phyloP scores from a whole-genome alignment of 805 yeast genomes.

The Hanseniaspora guilliermondii region DNA sequence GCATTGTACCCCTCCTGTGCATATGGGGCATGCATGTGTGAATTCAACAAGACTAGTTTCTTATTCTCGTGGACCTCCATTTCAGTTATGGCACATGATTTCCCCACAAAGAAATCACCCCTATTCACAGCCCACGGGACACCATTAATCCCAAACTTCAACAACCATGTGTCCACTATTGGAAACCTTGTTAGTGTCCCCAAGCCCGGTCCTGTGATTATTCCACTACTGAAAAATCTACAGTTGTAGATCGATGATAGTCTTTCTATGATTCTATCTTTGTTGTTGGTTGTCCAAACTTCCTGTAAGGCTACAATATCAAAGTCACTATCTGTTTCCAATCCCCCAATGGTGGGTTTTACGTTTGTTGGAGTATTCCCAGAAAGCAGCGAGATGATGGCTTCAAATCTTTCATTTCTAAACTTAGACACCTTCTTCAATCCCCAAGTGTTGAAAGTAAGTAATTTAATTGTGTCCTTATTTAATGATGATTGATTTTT shows the following conservation, averaged over 20 bases:
- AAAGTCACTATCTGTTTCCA: conserved; percentile 29
- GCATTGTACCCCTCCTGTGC: conserved; percentile 72
- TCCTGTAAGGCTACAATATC: conserved; percentile 92
- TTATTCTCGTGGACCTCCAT: conserved; percentile 36
- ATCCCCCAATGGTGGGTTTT: conserved; percentile 18
- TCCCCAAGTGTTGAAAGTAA: conserved; percentile 83
- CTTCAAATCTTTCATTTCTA: conserved; percentile 51
- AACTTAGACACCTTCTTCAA: conserved; percentile 67
- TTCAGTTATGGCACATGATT: conserved; percentile 64
- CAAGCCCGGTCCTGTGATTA: conserved; percentile 84
- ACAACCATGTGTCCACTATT: conserved; percentile 62
- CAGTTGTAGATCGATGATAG: conserved; percentile 42
- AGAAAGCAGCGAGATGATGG: conserved; percentile 59
- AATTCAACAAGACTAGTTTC: conserved; percentile 61
- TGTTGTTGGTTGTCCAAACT: conserved; percentile 79
- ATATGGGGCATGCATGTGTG: conserved; percentile 98
- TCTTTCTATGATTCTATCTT: conserved; percentile 44
- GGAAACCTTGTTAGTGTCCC: conserved; percentile 77
- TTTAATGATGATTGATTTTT: not conserved
- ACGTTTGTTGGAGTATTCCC: conserved; percentile 15
- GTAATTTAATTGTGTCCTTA: conserved; percentile 28
- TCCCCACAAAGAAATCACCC: conserved; percentile 97
- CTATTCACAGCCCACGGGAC: conserved; percentile 84
- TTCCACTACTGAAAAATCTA: conserved; percentile 69
- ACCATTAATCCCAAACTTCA: conserved; percentile 85